Evolutionary conservation across 2,329 filamentous ascomycete species (phyloP).

Genomic region (Exophiala oligosperma): DNA sequence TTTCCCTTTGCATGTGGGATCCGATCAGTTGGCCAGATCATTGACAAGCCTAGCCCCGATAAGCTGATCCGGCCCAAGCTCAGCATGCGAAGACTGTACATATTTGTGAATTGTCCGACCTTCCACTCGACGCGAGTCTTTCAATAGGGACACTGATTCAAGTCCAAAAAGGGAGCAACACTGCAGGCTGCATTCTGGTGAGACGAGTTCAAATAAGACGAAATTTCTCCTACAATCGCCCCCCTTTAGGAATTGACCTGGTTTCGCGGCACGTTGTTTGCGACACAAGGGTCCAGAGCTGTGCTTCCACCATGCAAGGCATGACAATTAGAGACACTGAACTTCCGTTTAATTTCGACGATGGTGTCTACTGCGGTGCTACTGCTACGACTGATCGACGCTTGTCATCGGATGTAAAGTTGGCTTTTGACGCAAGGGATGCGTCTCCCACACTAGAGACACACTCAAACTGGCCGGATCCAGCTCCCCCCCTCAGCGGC

Average conservation of each 20-base stretch:
- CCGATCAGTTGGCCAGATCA: not conserved
- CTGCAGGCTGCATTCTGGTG: no score
- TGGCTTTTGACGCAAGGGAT: slow-evolving; percentile 17
- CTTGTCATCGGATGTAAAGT: not conserved
- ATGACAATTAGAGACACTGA: slow-evolving; percentile 23
- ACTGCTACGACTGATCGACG: not conserved
- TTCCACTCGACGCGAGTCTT: no score
- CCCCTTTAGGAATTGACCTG: slow-evolving; percentile 13
- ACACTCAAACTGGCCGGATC: slow-evolving; percentile 11
- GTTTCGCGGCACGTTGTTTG: slow-evolving; percentile 8
- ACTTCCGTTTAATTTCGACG: slow-evolving; percentile 8
- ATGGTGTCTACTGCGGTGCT: not conserved
- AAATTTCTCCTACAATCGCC: not conserved
- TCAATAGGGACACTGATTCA: no score
- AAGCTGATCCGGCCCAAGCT: not conserved
- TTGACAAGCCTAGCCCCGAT: not conserved
- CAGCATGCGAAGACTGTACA: no score
- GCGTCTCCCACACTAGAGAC: not conserved
- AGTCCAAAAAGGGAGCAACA: no score
- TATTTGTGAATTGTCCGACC: no score
- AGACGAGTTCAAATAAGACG: not conserved
- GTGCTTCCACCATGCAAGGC: slow-evolving; percentile 16
- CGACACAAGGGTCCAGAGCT: slow-evolving; percentile 7
- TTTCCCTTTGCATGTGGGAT: not conserved
- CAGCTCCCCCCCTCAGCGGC: not conserved